These are phyloP conservation scores for Penstemon newberryi DNA, from an alignment of 257 asterid species.

Conservation along the genomic window DNA sequence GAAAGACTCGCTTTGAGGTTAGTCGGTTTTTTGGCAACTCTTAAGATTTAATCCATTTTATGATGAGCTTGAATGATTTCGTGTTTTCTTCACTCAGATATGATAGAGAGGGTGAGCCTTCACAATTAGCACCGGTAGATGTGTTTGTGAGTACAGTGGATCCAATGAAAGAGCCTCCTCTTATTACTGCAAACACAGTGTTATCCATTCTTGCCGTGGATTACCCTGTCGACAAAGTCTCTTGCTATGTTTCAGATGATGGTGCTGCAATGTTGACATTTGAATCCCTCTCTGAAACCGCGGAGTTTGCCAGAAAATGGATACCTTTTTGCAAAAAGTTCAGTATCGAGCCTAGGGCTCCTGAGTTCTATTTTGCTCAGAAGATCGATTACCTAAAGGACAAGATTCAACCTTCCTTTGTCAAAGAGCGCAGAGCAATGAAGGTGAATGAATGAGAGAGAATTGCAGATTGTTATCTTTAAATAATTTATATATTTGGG, in stretches of 20 bases:
- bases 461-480: not conserved
- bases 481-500: not conserved
- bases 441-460: constrained; percentile 31
- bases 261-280: constrained; percentile 58
- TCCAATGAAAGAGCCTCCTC: constrained; percentile 57
- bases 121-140: constrained; percentile 63
- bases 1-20: constrained; percentile 69
- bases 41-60: constrained; percentile 1
- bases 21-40: constrained; percentile 16
- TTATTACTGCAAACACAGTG: constrained; percentile 52
- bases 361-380: constrained; percentile 55
- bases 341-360: constrained; percentile 52
- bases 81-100: constrained; percentile 39
- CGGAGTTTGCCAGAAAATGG: constrained; percentile 52
- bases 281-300: constrained; percentile 51
- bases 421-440: constrained; percentile 55
- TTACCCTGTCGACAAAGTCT: constrained; percentile 54
- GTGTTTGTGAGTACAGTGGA: constrained; percentile 63
- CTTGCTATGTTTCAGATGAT: constrained; percentile 56
- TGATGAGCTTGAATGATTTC: constrained; percentile 4
- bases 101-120: constrained; percentile 73
- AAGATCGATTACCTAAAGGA: constrained; percentile 55
- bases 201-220: constrained; percentile 53
- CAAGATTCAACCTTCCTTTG: constrained; percentile 54
- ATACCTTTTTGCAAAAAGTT: constrained; percentile 57